Evolutionary conservation across 352 stramenopile genomes (phyloP).

Genomic region (Vaucheria bursata): DNA sequence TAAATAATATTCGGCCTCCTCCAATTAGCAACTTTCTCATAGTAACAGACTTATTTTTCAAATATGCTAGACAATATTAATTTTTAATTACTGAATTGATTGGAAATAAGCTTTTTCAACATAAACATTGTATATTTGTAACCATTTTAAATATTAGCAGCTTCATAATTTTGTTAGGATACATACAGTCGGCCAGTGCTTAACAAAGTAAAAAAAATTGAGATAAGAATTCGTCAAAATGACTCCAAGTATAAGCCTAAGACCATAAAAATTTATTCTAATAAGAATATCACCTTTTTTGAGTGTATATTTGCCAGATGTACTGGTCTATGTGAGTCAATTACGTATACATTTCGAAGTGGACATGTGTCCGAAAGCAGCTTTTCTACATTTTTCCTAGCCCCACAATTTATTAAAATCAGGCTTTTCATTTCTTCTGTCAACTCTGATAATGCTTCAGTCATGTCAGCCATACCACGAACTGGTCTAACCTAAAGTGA

Average conservation of each 20-base stretch:
- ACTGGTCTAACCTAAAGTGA: conserved; percentile 59
- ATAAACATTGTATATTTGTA: conserved; percentile 28
- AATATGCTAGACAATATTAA: no score
- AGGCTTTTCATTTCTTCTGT: conserved; percentile 70
- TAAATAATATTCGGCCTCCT: no score
- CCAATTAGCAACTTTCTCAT: no score
- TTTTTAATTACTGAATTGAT: no score
- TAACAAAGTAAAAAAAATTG: no score
- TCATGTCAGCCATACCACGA: conserved; percentile 69
- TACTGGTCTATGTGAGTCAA: conserved; percentile 87
- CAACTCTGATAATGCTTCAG: conserved; percentile 60
- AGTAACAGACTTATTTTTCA: no score
- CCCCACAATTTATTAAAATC: conserved; percentile 86
- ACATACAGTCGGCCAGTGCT: neutral
- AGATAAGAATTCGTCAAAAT: conserved; percentile 58
- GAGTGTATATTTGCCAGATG: conserved; percentile 91
- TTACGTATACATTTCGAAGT: conserved; percentile 75
- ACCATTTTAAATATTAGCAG: conserved; percentile 52
- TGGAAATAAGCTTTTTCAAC: neutral
- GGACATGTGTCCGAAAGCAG: conserved; percentile 61
- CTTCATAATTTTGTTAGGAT: conserved; percentile 45
- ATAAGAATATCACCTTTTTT: conserved; percentile 42
- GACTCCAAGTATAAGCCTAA: conserved; percentile 51
- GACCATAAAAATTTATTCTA: conserved; percentile 44
- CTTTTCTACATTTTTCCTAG: conserved; percentile 75